A percentile compares a stretch with the other conserved stretches of the same genome.
Evolutionary conservation across 495 filamentous ascomycete genomes (phyloP).

Genomic region (Astrothelium subdiscretum): DNA sequence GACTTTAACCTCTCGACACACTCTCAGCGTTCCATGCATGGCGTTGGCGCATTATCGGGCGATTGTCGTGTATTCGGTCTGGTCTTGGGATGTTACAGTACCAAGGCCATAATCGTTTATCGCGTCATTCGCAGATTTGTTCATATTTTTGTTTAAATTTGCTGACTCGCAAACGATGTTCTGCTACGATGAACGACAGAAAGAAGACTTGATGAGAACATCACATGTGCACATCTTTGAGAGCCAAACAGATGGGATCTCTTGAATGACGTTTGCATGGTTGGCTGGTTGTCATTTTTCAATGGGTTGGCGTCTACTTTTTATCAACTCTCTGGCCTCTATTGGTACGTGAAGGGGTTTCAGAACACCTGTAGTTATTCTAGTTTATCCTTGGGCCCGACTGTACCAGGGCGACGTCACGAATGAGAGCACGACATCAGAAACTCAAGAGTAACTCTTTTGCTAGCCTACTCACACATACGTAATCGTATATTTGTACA

Average conservation of each 20-base stretch:
- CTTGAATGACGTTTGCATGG: background rate
- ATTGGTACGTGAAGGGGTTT: background rate
- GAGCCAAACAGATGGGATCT: background rate
- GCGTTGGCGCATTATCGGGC: background rate
- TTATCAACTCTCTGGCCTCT: background rate
- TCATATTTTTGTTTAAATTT: background rate
- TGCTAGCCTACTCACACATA: background rate
- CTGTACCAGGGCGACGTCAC: background rate
- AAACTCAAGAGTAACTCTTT: background rate
- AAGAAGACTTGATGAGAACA: background rate
- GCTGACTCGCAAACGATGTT: background rate
- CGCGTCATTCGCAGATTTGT: background rate
- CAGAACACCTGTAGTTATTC: background rate
- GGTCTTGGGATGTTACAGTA: background rate
- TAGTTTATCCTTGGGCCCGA: background rate
- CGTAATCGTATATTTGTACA: no score
- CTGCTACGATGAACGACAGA: background rate
- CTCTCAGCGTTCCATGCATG: background rate
- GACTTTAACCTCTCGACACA: background rate
- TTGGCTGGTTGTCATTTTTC: no score
- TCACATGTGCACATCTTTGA: background rate
- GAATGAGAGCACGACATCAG: background rate
- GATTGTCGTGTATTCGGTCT: background rate
- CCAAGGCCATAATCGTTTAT: background rate
- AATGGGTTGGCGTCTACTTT: background rate